Percentiles rank a stretch among this genome's conserved stretches.
Evolutionary conservation across 148 eudicot genomes (phyloP).

Genomic region (Mesembryanthemum crystallinum): DNA sequence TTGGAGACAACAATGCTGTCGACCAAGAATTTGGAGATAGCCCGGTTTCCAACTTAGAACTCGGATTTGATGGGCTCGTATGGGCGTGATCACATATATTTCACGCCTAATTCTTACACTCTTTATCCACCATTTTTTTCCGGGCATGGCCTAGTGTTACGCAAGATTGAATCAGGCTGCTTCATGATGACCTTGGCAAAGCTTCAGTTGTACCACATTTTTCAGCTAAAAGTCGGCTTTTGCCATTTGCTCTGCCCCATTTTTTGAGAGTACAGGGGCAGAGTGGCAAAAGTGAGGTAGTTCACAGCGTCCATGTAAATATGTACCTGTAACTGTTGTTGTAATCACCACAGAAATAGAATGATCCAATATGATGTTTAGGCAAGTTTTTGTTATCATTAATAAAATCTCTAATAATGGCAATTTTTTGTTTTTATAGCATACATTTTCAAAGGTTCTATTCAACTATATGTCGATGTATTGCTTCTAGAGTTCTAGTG

Average conservation of each 20-base stretch:
- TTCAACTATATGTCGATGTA: neutral
- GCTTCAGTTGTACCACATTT: neutral
- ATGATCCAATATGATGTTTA: too few species aligned
- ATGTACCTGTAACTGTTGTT: neutral
- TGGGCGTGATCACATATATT: conserved; percentile 51
- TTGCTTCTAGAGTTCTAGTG: too few species aligned
- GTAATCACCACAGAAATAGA: conserved; percentile 1
- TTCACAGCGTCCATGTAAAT: conserved; percentile 19
- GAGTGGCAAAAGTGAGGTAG: conserved; percentile 7
- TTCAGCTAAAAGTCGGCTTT: conserved; percentile 8
- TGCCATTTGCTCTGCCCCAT: conserved; percentile 4
- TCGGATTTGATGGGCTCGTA: conserved; percentile 66
- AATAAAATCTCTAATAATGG: too few species aligned
- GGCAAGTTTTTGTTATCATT: too few species aligned
- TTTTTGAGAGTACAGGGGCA: conserved; percentile 26
- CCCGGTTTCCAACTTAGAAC: conserved; percentile 64
- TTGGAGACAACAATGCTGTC: conserved; percentile 32
- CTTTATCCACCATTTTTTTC: neutral
- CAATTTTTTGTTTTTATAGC: too few species aligned
- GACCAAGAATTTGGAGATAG: conserved; percentile 53
- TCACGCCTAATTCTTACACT: neutral
- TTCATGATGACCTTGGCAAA: neutral
- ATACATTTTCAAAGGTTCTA: neutral
- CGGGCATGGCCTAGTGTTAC: neutral
- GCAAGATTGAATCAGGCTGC: neutral